Base-by-base conservation (phyloP, 345 rosid species). In the Camelina sativa region DNA sequence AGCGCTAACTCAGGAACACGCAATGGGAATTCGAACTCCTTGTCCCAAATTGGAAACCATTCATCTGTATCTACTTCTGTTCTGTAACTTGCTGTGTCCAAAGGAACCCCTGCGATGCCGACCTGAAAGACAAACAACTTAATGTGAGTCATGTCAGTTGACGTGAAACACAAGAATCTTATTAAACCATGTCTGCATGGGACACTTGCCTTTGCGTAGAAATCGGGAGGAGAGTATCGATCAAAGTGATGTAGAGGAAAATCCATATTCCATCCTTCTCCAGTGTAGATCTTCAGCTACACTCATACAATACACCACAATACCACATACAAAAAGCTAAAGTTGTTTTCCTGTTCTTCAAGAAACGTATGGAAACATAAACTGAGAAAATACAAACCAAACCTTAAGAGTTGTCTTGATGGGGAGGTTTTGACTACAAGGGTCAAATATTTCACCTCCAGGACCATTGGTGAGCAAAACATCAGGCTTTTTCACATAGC, bases 241-340 rank as follows among this genome's bases (percentile, higher is more conserved):
- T 94, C 96, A 58, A 94, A 94, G 62, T 86, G 83, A 11, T 86
- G 82, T 71, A 63, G 88, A 34, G 60, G 70, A 75, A 94, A 94
- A 82, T 94, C 98, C 53, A 64, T 17, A 70, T 80, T 82, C 98
- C 98, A 91, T 17, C 97, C 96, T 77, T 91, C 93, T 46, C 97
- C 98, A 69, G 82, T 84, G 64, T 76, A 84, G 66, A 94, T 80
- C 81, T 82, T 91, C 17, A 78, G 78, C 81, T 78, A 41, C 16
- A 55, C 37, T 28, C 30, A 28, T 28, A 25, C 28, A 25, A 8
- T 65, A 65, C 48, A 63, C n/a, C 12, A 17, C 17, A 17, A 17
- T 17, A 17, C 17, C 17, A 65, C 17, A 47, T 1, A 53, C 16
- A 9, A 32, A 61, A n/a, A 51, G 22, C 53, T 66, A 15, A 20